Conservation (phyloP, 2,329 filamentous ascomycete species). For the Xylaria sp. region DNA sequence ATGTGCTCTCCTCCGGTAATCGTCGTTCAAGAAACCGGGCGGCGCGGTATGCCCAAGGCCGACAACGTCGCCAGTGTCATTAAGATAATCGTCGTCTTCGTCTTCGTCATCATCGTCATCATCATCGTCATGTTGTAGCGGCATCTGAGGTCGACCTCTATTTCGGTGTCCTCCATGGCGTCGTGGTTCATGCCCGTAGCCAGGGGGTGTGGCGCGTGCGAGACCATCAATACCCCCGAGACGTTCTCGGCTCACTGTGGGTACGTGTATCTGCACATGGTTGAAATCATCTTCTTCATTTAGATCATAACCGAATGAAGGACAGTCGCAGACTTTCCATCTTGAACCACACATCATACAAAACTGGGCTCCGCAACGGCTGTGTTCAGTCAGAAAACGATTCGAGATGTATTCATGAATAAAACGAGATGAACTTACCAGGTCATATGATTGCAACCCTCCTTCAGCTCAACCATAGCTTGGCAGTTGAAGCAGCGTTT, state of each 20-base stretch:
- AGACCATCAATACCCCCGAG: conserved; percentile 34
- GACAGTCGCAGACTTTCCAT: conserved; percentile 85
- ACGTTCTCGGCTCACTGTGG: conserved; percentile 45
- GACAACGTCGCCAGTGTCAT: conserved; percentile 45
- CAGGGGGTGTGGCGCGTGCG: conserved; percentile 38
- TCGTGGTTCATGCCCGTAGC: conserved; percentile 41
- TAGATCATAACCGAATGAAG: conserved; percentile 73
- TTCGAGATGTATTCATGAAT: conserved; percentile 2
- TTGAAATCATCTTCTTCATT: conserved; percentile 60
- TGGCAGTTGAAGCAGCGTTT: conserved; percentile 77
- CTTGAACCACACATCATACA: conserved; percentile 84
- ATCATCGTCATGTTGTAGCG: conserved; percentile 42
- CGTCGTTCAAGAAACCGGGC: conserved; percentile 66
- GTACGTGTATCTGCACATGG: conserved; percentile 56
- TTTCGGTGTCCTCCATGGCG: conserved; percentile 55
- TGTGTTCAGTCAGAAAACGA: conserved; percentile 36
- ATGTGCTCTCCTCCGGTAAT: conserved; percentile 54
- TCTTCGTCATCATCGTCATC: conserved; percentile 44
- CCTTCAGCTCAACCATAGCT: conserved; percentile 76
- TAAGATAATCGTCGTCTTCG: conserved; percentile 47
- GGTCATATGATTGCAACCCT: conserved; percentile 88
- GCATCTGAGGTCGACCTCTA: conserved; percentile 45
- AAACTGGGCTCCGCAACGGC: conserved; percentile 81
- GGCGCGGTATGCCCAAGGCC: conserved; percentile 59
- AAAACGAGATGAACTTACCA: conserved; percentile 62